These are phyloP conservation scores for Ogataea corticis DNA, from an alignment of 805 yeast species.

Conservation along the genomic window DNA sequence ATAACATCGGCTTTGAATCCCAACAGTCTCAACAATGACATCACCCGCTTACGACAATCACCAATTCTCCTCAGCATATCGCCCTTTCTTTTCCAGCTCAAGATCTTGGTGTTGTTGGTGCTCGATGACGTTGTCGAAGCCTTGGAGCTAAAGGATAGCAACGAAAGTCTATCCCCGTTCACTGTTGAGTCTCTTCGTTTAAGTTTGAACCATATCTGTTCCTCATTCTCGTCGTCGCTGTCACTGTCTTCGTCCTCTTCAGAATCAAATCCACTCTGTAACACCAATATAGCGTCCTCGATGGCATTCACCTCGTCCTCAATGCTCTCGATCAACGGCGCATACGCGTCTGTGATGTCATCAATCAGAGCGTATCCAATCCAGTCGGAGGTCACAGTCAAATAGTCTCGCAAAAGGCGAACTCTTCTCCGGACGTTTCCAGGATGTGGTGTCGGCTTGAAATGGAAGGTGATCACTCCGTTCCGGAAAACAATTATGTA, in stretches of 20 bases:
- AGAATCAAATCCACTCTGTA: conserved; percentile 69
- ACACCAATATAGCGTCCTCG: conserved; percentile 83
- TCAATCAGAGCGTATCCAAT: conserved; percentile 94
- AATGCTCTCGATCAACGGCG: conserved; percentile 91
- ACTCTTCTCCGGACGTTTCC: conserved; percentile 94
- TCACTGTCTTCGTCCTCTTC: conserved; percentile 45
- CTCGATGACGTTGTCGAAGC: conserved; percentile 25
- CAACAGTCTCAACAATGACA: conserved; percentile 80
- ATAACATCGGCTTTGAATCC: conserved; percentile 98
- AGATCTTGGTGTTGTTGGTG: conserved; percentile 42
- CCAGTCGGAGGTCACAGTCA: conserved; percentile 94
- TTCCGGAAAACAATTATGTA: conserved; percentile 88
- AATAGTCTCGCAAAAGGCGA: conserved; percentile 78
- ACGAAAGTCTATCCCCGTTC: conserved; percentile 26
- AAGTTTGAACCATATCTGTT: conserved; percentile 33
- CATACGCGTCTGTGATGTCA: conserved; percentile 96
- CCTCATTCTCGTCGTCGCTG: conserved; percentile 41
- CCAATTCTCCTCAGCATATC: conserved; percentile 95
- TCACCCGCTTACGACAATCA: conserved; percentile 90
- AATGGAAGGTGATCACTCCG: conserved; percentile 92
- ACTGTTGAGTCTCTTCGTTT: conserved; percentile 32
- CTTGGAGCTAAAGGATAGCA: conserved; percentile 15
- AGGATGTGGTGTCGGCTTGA: conserved; percentile 94
- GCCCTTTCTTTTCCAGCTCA: conserved; percentile 89
- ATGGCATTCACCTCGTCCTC: conserved; percentile 94